phyloP scores from a whole-genome alignment of 106 monocot genomes.

The Xerophyta viscosa region DNA sequence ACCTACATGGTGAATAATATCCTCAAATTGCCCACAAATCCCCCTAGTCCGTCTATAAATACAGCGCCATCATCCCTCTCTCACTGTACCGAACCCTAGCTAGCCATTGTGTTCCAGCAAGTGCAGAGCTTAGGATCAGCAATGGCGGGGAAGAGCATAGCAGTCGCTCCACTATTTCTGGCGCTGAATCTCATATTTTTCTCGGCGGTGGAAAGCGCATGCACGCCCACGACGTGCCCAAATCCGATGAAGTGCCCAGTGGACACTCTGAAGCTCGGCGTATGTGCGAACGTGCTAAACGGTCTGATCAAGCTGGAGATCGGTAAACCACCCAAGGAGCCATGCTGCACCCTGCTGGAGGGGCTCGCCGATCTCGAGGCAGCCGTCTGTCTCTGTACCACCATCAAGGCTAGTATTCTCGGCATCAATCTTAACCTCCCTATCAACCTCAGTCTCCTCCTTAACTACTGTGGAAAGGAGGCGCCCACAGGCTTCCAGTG shows the following conservation, averaged over 20 bases:
- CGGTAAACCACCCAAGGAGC: background rate
- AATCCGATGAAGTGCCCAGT: slow-evolving; percentile 18
- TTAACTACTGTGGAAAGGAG: slow-evolving; percentile 10
- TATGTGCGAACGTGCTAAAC: slow-evolving; percentile 39
- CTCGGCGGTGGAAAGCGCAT: too few species aligned
- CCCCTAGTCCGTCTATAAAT: too few species aligned
- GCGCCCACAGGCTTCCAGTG: slow-evolving; percentile 7
- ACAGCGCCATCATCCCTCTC: too few species aligned
- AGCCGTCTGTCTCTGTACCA: slow-evolving; percentile 6
- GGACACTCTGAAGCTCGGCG: slow-evolving; percentile 31
- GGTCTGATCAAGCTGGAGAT: slow-evolving; percentile 16
- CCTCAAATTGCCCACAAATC: too few species aligned
- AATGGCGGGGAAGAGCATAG: too few species aligned
- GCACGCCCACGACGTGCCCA: too few species aligned
- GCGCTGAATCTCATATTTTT: too few species aligned
- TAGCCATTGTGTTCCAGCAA: too few species aligned
- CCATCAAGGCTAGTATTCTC: slow-evolving; percentile 3
- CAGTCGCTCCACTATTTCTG: too few species aligned
- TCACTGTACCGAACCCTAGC: too few species aligned
- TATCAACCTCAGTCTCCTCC: slow-evolving; percentile 5
- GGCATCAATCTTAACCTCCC: slow-evolving; percentile 10
- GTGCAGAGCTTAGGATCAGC: too few species aligned
- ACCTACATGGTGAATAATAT: too few species aligned
- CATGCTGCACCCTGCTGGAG: slow-evolving; percentile 3
- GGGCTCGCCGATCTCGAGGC: slow-evolving; percentile 7